Percentiles rank a stretch among this genome's conserved stretches.
Evolutionary conservation across 140 eudicot species (phyloP).

Genomic region (Stevia rebaudiana): DNA sequence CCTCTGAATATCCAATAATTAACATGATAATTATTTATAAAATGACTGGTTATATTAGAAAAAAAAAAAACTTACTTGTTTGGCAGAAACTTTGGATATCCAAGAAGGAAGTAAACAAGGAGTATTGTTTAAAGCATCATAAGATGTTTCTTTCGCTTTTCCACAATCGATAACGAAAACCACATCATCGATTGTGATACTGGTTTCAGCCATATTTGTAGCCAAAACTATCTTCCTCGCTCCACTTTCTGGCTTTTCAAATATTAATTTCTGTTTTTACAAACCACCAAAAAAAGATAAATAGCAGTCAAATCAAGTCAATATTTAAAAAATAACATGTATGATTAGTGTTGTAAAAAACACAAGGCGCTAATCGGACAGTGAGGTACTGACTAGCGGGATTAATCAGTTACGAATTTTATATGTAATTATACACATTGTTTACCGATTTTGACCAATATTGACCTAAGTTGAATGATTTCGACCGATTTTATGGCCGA

Average conservation of each 20-base stretch:
- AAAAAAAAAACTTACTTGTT: constrained; percentile 54
- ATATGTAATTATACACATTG: no score
- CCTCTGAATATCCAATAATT: constrained; percentile 41
- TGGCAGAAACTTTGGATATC: constrained; percentile 93
- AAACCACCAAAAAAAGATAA: constrained; percentile 9
- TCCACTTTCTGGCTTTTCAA: constrained; percentile 69
- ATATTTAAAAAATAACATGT: no score
- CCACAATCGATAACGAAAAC: constrained; percentile 96
- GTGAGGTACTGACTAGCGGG: no score
- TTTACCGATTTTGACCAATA: no score
- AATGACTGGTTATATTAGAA: not conserved
- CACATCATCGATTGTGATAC: constrained; percentile 94
- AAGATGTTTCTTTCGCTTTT: constrained; percentile 94
- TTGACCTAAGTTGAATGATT: no score
- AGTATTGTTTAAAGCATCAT: constrained; percentile 91
- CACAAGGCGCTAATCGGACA: no score
- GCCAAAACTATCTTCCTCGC: constrained; percentile 87
- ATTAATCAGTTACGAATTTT: no score
- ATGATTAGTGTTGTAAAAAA: no score
- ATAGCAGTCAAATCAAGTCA: constrained; percentile 9
- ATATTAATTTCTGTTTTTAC: constrained; percentile 62
- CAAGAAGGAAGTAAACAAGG: constrained; percentile 94
- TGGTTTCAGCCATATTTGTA: constrained; percentile 97
- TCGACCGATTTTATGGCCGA: no score
- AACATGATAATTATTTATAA: not conserved